Base-by-base conservation (phyloP, 176 grass and related monocot genomes). In the Pontederia paniculata region DNA sequence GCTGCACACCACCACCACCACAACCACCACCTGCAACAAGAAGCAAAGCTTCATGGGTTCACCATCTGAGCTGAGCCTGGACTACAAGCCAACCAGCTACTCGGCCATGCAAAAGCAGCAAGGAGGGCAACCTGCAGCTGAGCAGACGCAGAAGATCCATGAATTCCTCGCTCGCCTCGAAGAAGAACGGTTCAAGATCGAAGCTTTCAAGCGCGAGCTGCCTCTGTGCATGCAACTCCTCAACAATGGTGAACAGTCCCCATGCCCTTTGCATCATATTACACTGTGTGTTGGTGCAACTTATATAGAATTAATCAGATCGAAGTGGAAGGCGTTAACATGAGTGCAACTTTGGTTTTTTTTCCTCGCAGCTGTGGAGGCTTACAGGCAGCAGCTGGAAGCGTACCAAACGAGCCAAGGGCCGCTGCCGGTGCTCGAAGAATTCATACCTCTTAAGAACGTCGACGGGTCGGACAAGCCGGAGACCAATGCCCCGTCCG, bases 171-270 rank as follows among this genome's bases (percentile, higher is more conserved):
- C 54, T 11, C 73, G 72, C 4, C 83, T 98, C 0, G 94, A 98
- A 67, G 94, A 88, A 73, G 94, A 98, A 66, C 65, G 94, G 12
- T 83, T 84, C 58, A 98, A 98, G 70, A 98, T 98, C 62, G 87
- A 98, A 60, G 94, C 87, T 48, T 98, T 98, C 78, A 98, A 93
- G 75, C 94, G 94, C 53, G 94, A 98, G 76, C 80, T 98, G 37
- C 94, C 94, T 18, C 75, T 98, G 20, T 98, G 94, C 70, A 91
- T 98, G 94, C 87, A 98, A 44, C 87, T 98, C 10, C 94, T 98
- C 72, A 88, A 82, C 65, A 79, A 98, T 61, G 80, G 94, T 98
- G 66, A 2, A 57, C 18, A 20, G 18, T 37, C 25, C 2, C 9
- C 16, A n/a, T n/a, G n/a, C 15, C 21, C 50, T 44, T 55, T 43